Base-by-base conservation (phyloP, 257 asterid genomes). In the Nicotiana attenuata region DNA sequence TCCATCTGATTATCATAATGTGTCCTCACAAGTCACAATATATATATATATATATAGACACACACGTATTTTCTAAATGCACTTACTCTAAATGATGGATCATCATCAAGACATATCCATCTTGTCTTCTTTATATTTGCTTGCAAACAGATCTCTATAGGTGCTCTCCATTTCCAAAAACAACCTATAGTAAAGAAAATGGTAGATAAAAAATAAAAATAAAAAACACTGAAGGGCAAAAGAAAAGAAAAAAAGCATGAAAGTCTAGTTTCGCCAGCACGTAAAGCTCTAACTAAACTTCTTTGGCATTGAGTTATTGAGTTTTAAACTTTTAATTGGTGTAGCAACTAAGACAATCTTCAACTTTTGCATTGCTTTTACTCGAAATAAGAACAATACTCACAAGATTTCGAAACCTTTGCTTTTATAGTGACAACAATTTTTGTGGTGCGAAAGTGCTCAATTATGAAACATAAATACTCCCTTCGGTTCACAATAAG, bases 271-370 rank as follows among this genome's bases (percentile, higher is more conserved):
- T 20, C 16, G 85, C 50, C 71, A 47, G 81, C 76, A 71, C 35
- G 75, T 55, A 84, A 76, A 84, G 76, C 67, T 28, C 29, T 33
- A 73, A 82, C 19, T 71, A 76, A 81, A 81, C 60, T 78, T 78
- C 20, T 63, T 55, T 57, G 71, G 81, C 55, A n/a, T n/a, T n/a
- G n/a, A n/a, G n/a, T n/a, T n/a, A n/a, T n/a, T n/a, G n/a, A n/a
- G n/a, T n/a, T n/a, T n/a, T n/a, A n/a, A n/a, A n/a, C n/a, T 73
- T 45, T 56, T 47, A 45, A n/a, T n/a, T 73, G 78, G 78, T 45
- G 38, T 47, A 73, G 53, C 56, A 59, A 35, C 81, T 45, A 59
- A n/a, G 86, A 85, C 84, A 83, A 85, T 77, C 83, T 83, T 80
- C 84, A 65, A 81, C 88, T 85, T 85, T 83, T 78, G 10, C 35